Percentiles rank a stretch among this genome's conserved stretches.
Evolutionary conservation across 176 grass and related monocot genomes (phyloP).

Genomic region (Cocos nucifera): DNA sequence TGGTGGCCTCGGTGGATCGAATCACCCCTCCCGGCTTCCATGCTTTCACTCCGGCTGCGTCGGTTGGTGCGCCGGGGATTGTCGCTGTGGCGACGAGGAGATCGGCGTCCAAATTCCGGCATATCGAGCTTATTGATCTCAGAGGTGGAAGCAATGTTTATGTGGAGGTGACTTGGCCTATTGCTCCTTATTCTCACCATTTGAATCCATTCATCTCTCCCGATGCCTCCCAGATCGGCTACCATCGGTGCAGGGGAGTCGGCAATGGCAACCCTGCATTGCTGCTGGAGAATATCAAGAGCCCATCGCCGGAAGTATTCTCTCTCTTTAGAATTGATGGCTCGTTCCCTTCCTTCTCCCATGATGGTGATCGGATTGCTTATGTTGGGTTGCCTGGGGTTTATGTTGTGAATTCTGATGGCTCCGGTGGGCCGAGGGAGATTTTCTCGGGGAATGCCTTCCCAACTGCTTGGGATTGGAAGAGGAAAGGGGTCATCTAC

Average conservation of each 20-base stretch:
- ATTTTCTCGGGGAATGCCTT: slow-evolving; percentile 69
- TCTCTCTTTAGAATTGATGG: slow-evolving; percentile 84
- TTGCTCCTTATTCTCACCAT: slow-evolving; percentile 56
- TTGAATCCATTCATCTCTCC: slow-evolving; percentile 80
- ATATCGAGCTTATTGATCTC: slow-evolving; percentile 74
- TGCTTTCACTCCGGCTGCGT: slow-evolving; percentile 75
- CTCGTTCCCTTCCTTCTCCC: slow-evolving; percentile 81
- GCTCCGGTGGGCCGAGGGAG: slow-evolving; percentile 33
- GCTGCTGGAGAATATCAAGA: slow-evolving; percentile 75
- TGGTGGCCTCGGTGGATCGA: slow-evolving; percentile 26
- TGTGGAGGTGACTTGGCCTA: slow-evolving; percentile 42
- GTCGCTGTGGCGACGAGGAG: slow-evolving; percentile 72
- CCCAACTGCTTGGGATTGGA: slow-evolving; percentile 80
- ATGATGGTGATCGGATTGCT: slow-evolving; percentile 62
- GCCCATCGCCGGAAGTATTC: slow-evolving; percentile 30
- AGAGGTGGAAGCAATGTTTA: slow-evolving; percentile 19
- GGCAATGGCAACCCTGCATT: slow-evolving; percentile 48
- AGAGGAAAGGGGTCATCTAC: slow-evolving; percentile 68
- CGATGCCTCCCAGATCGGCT: slow-evolving; percentile 48
- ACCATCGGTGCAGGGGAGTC: slow-evolving; percentile 75
- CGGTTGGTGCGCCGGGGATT: slow-evolving; percentile 46
- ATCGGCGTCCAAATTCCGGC: slow-evolving; percentile 45
- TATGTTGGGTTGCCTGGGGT: slow-evolving; percentile 64
- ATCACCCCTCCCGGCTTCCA: slow-evolving; percentile 70
- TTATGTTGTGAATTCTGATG: slow-evolving; percentile 69